Base-by-base conservation (phyloP, 768 basidiomycete genomes). In the Collybia sordida region DNA sequence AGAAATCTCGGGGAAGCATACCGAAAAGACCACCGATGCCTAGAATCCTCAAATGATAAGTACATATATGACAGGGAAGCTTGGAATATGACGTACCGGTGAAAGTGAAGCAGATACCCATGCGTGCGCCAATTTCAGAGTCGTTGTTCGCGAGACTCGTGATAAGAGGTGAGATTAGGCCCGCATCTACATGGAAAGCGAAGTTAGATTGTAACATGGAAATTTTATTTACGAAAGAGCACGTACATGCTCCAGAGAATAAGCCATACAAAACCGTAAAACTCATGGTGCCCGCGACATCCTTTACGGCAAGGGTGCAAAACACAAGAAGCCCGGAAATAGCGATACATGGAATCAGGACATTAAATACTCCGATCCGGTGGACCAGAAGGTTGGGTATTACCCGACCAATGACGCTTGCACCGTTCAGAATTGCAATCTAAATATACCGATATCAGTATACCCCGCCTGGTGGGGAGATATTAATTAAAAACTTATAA, bases 341-440 rank as follows among this genome's bases (percentile, higher is more conserved):
- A 18, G 54, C 43, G 3, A 63, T 61, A 11, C 63, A 59, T 15
- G 63, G 53, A 15, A 69, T 71, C 8, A 70, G 54, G 15, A 72
- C 41, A 42, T 64, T 65, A 47, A 59, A 59, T 6, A 62, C 61
- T 9, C 66, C 68, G 34, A 59, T 47, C 27, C 31, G 54, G 27
- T 61, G 58, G 15, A 67, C 64, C 45, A 75, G 19, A 46, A 72
- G 47, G 45, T 67, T 70, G 3, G 73, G 69, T 2, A 64, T 50
- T 6, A 70, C 40, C 27, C 73, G 71, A 1, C 75, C 77, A 9
- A 72, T 22, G 24, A 71, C 60, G 49, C 73, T 73, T n/a, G 70
- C 64, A 0, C 68, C 81, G 56, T 84, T 85, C 22, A 83, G 53
- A 21, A 85, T 73, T 2, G 77, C 71, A 28, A 85, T 59, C 75